phyloP scores from a whole-genome alignment of 805 yeast species.

The Martiniozyma abietophila region DNA sequence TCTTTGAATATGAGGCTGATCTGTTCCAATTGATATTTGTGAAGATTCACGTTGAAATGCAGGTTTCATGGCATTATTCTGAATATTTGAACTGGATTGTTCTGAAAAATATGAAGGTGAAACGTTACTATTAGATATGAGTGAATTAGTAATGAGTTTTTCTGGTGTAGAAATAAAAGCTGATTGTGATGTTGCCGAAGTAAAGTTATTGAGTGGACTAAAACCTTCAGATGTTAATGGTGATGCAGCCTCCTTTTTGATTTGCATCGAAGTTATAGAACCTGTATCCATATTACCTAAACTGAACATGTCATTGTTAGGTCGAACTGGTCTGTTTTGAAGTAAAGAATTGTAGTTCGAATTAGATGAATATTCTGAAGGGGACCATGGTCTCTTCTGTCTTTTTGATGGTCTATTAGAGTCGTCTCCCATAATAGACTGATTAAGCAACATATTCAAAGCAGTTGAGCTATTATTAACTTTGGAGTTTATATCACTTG shows the following conservation, averaged over 20 bases:
- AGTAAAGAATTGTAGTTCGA: constrained; percentile 18
- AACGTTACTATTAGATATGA: constrained; percentile 1
- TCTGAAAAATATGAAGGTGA: not conserved
- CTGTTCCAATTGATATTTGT: too few species aligned
- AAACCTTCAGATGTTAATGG: constrained; percentile 25
- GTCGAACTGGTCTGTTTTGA: too few species aligned
- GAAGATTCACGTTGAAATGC: too few species aligned
- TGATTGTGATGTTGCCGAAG: constrained; percentile 23
- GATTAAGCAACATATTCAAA: constrained; percentile 9
- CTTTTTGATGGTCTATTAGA: constrained; percentile 19
- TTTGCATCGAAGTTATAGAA: constrained; percentile 10
- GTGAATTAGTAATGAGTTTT: constrained; percentile 11
- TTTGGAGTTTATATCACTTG: constrained; percentile 4
- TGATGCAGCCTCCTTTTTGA: constrained; percentile 23
- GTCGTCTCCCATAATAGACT: constrained; percentile 10
- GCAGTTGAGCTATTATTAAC: constrained; percentile 7
- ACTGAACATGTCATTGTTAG: constrained; percentile 11
- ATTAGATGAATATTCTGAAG: constrained; percentile 11
- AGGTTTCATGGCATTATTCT: not conserved
- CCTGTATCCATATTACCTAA: constrained; percentile 1
- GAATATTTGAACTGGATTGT: not conserved
- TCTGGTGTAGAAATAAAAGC: constrained; percentile 27
- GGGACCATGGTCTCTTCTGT: constrained; percentile 27
- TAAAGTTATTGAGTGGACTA: constrained; percentile 24
- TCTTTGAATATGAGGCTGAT: constrained; percentile 60